Conservation (phyloP, 129 eudicot genomes). For the Solidago caesia region DNA sequence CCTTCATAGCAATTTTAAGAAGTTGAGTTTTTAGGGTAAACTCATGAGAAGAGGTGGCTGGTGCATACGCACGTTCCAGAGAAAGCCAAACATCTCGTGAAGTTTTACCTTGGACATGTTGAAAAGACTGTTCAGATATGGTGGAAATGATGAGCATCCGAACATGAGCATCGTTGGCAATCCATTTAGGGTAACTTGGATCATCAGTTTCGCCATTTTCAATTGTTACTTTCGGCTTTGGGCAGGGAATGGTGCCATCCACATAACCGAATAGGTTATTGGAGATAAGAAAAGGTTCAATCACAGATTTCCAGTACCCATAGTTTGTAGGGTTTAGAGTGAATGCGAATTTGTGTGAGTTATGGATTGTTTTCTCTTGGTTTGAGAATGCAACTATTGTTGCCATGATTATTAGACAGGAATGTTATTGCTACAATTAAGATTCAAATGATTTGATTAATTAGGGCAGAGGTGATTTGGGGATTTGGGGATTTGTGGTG, state of each 20-base stretch:
- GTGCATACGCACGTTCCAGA: conserved; percentile 17
- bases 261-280: not conserved
- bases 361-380: conserved; percentile 13
- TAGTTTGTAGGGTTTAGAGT: conserved; percentile 18
- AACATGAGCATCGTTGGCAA: not conserved
- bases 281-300: conserved; percentile 9
- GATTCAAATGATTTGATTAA: too few relatives aligned
- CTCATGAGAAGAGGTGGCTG: conserved; percentile 8
- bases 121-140: too few relatives aligned
- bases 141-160: conserved; percentile 13
- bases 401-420: not conserved
- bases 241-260: not conserved
- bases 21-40: conserved; percentile 21
- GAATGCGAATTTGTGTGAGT: conserved; percentile 18
- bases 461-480: too few relatives aligned
- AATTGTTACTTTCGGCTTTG: not conserved
- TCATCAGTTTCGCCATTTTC: not conserved
- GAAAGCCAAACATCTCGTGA: conserved; percentile 1
- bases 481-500: too few relatives aligned
- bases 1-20: conserved; percentile 14
- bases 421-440: too few relatives aligned
- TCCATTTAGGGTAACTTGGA: conserved; percentile 7
- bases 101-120: too few relatives aligned
- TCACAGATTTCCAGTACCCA: conserved; percentile 15
- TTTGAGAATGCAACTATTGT: not conserved